phyloP scores from a whole-genome alignment of 768 basidiomycete genomes.

The Fibroporia radiculosa region DNA sequence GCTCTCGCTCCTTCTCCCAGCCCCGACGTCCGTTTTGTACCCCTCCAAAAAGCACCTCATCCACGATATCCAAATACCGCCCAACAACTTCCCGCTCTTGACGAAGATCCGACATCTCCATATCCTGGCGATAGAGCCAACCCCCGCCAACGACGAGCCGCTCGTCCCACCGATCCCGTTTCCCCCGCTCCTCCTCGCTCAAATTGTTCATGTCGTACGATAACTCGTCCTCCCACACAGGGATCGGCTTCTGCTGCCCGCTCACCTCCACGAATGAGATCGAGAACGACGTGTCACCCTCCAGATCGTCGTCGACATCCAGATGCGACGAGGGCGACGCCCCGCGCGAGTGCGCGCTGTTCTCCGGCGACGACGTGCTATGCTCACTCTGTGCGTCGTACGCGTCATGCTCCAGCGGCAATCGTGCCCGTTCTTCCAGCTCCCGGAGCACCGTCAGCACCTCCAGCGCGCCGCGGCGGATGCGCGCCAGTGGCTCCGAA shows the following conservation, averaged over 20 bases:
- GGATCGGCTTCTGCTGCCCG: slow-evolving; percentile 54
- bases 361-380: slow-evolving; percentile 31
- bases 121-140: slow-evolving; percentile 71
- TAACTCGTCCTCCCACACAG: slow-evolving; percentile 78
- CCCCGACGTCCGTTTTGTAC: slow-evolving; percentile 39
- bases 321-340: slow-evolving; percentile 14
- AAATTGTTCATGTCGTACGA: slow-evolving; percentile 35
- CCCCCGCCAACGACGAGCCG: slow-evolving; percentile 72
- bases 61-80: slow-evolving; percentile 69
- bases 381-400: slow-evolving; percentile 77
- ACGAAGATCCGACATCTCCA: slow-evolving; percentile 42
- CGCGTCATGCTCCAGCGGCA: slow-evolving; percentile 75
- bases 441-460: slow-evolving; percentile 73
- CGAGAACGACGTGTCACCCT: slow-evolving; percentile 55
- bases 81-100: slow-evolving; percentile 52
- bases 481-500: slow-evolving; percentile 55
- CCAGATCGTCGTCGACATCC: slow-evolving; percentile 48
- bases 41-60: slow-evolving; percentile 69
- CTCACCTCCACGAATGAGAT: slow-evolving; percentile 65
- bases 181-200: slow-evolving; percentile 43
- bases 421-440: slow-evolving; percentile 70
- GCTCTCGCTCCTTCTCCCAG: slow-evolving; percentile 40
- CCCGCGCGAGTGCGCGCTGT: slow-evolving; percentile 9
- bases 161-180: slow-evolving; percentile 75
- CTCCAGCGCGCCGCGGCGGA: slow-evolving; percentile 76